Base-by-base conservation (phyloP, 192 early-diverging fungal genomes). In the Mortierella alpina region DNA sequence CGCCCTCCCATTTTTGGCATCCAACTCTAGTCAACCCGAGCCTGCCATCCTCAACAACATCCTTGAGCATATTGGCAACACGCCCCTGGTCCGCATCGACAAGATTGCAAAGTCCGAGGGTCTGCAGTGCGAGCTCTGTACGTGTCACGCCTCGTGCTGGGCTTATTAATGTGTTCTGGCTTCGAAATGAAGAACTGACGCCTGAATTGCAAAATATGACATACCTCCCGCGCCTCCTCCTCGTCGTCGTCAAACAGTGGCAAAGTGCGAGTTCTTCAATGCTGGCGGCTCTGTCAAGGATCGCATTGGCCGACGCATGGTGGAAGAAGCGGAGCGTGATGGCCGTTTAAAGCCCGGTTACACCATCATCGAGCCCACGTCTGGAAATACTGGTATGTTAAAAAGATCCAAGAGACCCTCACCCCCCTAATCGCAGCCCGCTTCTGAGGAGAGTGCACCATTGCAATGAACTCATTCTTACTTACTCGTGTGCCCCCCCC, bases 221-320 rank as follows among this genome's bases (percentile, higher is more conserved):
- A 2, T 12, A 22, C 14, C n/a, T 49, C 50, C 45, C 14, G 52
- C 23, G 53, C 40, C 13, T 52, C 11, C 45, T 51, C 23, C 54
- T n/a, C 47, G 31, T 31, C 31, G 31, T 31, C 31, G 12, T 45
- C 50, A 41, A 59, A n/a, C 42, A 90, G 87, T 95, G 86, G 93
- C 93, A 81, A 99, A 99, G 84, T 99, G 96, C 83, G 98, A 99
- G 89, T 99, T 88, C 84, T 99, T 99, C 84, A 99, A 99, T 74
- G 95, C 96, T 18, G 98, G 98, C 59, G 97, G 98, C 44, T 97
- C 96, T 47, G 98, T 99, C 86, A 99, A 99, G 87, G 98, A 99
- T 84, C 91, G 98, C 71, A 98, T 99, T 87, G 98, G 93, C 46
- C 90, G 91, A 84, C 93, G 98, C 71, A 99, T 99, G 92, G 77